Evolutionary conservation across 2,329 filamentous ascomycete genomes (phyloP).

Genomic region (Neofusicoccum ribis): DNA sequence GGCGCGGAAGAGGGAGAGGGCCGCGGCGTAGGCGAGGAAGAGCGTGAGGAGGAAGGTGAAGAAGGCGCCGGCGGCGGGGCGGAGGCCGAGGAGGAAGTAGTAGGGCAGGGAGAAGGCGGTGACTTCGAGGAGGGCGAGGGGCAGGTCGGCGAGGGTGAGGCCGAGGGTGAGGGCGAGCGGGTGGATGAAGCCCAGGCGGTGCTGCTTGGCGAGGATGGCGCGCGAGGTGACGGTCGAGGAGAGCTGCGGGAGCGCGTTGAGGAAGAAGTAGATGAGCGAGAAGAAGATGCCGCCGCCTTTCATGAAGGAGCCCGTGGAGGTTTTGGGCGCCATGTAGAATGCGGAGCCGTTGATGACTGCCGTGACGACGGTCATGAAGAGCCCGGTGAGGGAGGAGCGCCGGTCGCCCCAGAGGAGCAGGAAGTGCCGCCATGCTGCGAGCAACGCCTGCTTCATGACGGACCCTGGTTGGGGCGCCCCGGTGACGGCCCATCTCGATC

Average conservation of each 20-base stretch:
- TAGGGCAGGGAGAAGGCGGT: slow-evolving; percentile 61
- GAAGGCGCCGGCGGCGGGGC: slow-evolving; percentile 59
- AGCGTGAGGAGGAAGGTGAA: slow-evolving; percentile 66
- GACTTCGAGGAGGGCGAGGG: slow-evolving; percentile 60
- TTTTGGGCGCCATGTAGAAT: slow-evolving; percentile 57
- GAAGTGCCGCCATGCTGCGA: slow-evolving; percentile 40
- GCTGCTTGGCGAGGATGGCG: slow-evolving; percentile 69
- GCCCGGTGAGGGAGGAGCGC: slow-evolving; percentile 24
- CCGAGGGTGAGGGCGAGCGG: slow-evolving; percentile 61
- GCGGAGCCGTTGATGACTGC: slow-evolving; percentile 45
- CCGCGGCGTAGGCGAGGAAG: slow-evolving; percentile 51
- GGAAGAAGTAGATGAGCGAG: slow-evolving; percentile 62
- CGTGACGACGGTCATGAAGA: slow-evolving; percentile 55
- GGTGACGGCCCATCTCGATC: slow-evolving; percentile 41
- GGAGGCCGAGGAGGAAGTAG: slow-evolving; percentile 63
- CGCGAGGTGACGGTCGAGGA: slow-evolving; percentile 62
- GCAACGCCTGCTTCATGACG: slow-evolving; percentile 38
- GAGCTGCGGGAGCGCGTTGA: slow-evolving; percentile 61
- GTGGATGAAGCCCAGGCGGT: slow-evolving; percentile 68
- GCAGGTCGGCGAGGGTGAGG: slow-evolving; percentile 59
- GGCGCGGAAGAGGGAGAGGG: slow-evolving; percentile 43
- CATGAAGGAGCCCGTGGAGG: slow-evolving; percentile 57
- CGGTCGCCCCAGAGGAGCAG: background rate
- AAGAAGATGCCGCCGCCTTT: slow-evolving; percentile 64
- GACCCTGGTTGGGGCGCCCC: slow-evolving; percentile 15